These are phyloP conservation scores for Cyberlindnera petersonii DNA, from an alignment of 805 yeast genomes.

Conservation along the genomic window DNA sequence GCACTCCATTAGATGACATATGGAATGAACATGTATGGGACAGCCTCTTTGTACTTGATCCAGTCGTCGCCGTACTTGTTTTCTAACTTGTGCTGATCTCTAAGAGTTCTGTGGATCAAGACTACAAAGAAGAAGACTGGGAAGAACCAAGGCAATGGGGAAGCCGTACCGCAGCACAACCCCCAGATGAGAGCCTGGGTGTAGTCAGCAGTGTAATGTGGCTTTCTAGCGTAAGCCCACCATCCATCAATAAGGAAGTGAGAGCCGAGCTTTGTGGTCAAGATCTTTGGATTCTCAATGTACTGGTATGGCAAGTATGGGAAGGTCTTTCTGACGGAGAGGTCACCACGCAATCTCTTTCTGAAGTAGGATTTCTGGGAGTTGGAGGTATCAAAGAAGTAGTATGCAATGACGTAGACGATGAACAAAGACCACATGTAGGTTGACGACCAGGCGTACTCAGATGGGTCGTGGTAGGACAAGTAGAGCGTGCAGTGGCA, in stretches of 20 bases:
- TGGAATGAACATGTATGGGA: constrained; percentile 92
- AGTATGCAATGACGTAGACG: constrained; percentile 67
- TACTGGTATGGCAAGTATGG: constrained; percentile 88
- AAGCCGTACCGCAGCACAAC: constrained; percentile 77
- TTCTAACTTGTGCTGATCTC: constrained; percentile 84
- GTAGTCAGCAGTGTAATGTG: constrained; percentile 94
- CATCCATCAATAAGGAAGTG: constrained; percentile 88
- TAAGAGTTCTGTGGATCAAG: constrained; percentile 79
- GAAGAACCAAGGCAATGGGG: constrained; percentile 95
- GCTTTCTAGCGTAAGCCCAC: constrained; percentile 89
- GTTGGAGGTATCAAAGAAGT: constrained; percentile 90
- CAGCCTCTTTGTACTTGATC: constrained; percentile 77
- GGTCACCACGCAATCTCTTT: constrained; percentile 77
- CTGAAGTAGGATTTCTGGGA: constrained; percentile 95
- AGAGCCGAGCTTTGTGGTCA: constrained; percentile 82
- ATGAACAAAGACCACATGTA: constrained; percentile 58
- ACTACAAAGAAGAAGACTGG: constrained; percentile 87
- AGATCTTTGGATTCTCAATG: constrained; percentile 77
- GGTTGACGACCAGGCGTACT: constrained; percentile 65
- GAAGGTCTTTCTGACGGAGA: constrained; percentile 74
- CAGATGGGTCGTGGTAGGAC: constrained; percentile 77
- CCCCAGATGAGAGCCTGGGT: constrained; percentile 90
- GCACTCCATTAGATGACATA: constrained; percentile 51
- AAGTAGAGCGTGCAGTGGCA: constrained; percentile 88
- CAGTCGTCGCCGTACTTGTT: constrained; percentile 93